Evolutionary conservation across 2,329 filamentous ascomycete species (phyloP), one percentile per base, ranked within the genome.

Genomic region (Aspergillus ustus): DNA sequence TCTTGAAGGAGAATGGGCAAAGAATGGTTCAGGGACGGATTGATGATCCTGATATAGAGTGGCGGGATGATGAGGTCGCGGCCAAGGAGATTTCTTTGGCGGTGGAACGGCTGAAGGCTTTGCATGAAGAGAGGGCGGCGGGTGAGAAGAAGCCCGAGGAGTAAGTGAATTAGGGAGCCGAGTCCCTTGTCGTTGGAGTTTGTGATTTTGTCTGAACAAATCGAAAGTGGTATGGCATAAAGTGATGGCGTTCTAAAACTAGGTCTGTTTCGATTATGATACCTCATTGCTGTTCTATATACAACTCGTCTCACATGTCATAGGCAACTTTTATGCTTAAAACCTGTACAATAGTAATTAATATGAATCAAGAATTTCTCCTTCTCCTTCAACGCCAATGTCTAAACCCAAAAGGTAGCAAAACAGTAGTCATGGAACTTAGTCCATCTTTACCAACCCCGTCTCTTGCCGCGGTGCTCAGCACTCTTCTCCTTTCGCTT

Each of bases 1-100:
- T 81, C 20, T 54, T 82, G 53, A 63, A 71, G 25, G 65, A 75
- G 34, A 72, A 76, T 54, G 79, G 79, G 1, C 91, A 96, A 76
- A 89, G 94, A 64, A 78, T 98, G 53, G 85, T 95, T 80, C 90
- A 90, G 72, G 94, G 93, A 5, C 85, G 88, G 66, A 78, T 90
- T 55, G 89, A 93, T 55, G 89, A 93, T 67, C 92, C 92, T n/a
- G 91, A 97, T 73, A 80, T 97, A 52, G 94, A 98, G 76, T 95
- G 97, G 69, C 97, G 93, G 90, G 89, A 91, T 31, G 91, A 96
- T 66, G 87, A 88, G 17, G 78, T 80, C 2, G 75, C 77, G n/a
- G 80, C 52, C 20, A 68, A 68, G 62, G 70, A 67, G 37, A 17
- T 60, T n/a, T 61, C 60, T 6, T 34, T 66, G 29, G 59, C 66